These are phyloP conservation scores for Delonix regia DNA, from an alignment of 306 rosid species.

Conservation along the genomic window DNA sequence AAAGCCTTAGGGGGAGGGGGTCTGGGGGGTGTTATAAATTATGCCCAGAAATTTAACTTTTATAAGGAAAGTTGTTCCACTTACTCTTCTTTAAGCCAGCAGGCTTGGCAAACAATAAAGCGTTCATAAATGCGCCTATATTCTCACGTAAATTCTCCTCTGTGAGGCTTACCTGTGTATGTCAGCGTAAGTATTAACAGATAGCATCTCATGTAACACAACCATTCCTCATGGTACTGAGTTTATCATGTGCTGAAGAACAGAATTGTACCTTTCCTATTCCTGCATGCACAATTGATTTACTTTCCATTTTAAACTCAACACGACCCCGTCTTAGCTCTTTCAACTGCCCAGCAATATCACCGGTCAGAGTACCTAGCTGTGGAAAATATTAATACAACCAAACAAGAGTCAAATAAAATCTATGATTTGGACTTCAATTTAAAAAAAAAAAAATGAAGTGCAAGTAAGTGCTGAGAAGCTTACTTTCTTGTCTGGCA, in stretches of 20 bases:
- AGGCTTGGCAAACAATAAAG: constrained; percentile 89
- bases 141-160: constrained; percentile 86
- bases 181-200: constrained; percentile 18
- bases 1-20: background rate
- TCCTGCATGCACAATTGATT: constrained; percentile 86
- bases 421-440: constrained; percentile 21
- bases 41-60: constrained; percentile 20
- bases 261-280: constrained; percentile 78
- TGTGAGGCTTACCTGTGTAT: constrained; percentile 70
- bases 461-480: constrained; percentile 30
- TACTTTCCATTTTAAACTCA: constrained; percentile 93
- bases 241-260: constrained; percentile 26
- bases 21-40: background rate
- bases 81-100: constrained; percentile 91
- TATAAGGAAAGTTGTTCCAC: constrained; percentile 37
- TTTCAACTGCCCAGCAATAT: constrained; percentile 79
- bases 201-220: constrained; percentile 6
- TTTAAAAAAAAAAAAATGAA: constrained; percentile 23
- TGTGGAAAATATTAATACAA: constrained; percentile 48
- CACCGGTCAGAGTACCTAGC: constrained; percentile 94
- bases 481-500: constrained; percentile 97
- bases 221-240: constrained; percentile 19
- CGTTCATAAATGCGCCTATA: constrained; percentile 90
- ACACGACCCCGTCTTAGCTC: constrained; percentile 82
- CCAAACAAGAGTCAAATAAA: constrained; percentile 37